Conservation (phyloP, 108 stramenopile species). For the Stephanodiscus minutulus region DNA sequence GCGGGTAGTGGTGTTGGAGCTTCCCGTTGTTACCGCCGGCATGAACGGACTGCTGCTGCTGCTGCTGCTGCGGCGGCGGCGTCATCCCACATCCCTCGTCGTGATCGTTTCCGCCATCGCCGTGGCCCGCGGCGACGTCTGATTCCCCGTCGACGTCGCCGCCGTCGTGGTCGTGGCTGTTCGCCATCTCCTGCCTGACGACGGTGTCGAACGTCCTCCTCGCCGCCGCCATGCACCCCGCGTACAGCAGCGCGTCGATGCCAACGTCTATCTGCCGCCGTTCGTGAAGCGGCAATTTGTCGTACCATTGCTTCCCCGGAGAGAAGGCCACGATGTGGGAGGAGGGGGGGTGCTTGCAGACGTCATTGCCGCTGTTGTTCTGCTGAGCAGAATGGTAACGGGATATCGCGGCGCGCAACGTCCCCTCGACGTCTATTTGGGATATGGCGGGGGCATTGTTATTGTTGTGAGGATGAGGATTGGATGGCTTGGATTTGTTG, state of each 20-base stretch:
- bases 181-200: constrained; percentile 55
- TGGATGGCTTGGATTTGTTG: neutral
- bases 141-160: neutral
- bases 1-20: neutral
- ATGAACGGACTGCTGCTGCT: neutral
- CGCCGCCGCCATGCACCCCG: constrained; percentile 74
- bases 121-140: neutral
- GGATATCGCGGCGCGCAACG: constrained; percentile 36
- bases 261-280: constrained; percentile 59
- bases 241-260: constrained; percentile 61
- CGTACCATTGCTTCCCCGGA: constrained; percentile 53
- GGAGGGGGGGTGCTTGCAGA: neutral
- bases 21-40: neutral
- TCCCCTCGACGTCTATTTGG: constrained; percentile 45
- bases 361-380: neutral
- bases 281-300: constrained; percentile 38
- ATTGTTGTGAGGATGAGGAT: constrained; percentile 3
- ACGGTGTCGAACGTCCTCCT: constrained; percentile 60
- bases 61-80: neutral
- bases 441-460: constrained; percentile 2
- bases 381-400: constrained; percentile 23
- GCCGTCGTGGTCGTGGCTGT: constrained; percentile 5
- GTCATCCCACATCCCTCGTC: neutral
- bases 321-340: constrained; percentile 16
- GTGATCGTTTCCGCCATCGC: neutral